phyloP scores from a whole-genome alignment of 257 asterid genomes.

The Capsicum rhomboideum region DNA sequence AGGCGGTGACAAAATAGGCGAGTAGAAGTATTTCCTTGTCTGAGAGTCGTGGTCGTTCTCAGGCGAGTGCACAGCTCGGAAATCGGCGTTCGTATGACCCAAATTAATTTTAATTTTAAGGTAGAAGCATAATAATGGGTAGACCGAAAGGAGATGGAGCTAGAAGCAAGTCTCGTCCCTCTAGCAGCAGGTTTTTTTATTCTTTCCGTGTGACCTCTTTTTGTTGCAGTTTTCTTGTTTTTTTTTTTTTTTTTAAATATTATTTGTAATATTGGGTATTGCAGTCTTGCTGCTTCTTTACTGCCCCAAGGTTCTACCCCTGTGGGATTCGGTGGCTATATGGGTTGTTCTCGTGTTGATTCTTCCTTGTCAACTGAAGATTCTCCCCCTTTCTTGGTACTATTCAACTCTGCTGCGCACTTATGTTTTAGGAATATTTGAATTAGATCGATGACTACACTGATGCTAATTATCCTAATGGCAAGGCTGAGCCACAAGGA shows the following conservation, averaged over 20 bases:
- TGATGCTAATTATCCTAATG: neutral
- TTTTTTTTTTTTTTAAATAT: neutral
- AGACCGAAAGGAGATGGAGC: conserved; percentile 89
- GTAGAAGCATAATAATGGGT: conserved; percentile 49
- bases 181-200: conserved; percentile 82
- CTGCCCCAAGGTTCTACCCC: conserved; percentile 68
- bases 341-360: conserved; percentile 83
- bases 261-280: neutral
- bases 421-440: too few relatives aligned
- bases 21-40: too few relatives aligned
- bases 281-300: conserved; percentile 87
- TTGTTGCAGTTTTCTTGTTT: neutral
- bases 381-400: conserved; percentile 47
- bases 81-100: neutral
- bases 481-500: neutral
- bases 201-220: neutral
- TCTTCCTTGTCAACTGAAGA: conserved; percentile 54
- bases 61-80: neutral
- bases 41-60: neutral
- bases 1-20: too few relatives aligned
- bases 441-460: too few relatives aligned
- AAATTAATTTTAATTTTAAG: too few relatives aligned
- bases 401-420: neutral
- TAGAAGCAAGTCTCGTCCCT: conserved; percentile 95
- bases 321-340: conserved; percentile 91